These are phyloP conservation scores for Candida sp. DNA, from an alignment of 1,139 yeast genomes.

Conservation along the genomic window DNA sequence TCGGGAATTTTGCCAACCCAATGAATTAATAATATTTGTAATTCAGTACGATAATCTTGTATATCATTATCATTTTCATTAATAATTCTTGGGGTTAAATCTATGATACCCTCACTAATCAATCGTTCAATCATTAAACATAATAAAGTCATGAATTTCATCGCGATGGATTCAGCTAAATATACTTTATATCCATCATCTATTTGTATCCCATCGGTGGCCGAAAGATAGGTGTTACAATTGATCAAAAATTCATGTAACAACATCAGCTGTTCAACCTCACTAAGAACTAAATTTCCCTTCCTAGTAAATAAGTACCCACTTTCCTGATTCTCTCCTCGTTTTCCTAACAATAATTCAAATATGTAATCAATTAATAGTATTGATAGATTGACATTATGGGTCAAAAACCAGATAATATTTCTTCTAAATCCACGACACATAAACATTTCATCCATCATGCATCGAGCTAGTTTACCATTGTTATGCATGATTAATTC, in stretches of 20 bases:
- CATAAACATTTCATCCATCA: conserved; percentile 70
- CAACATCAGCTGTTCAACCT: conserved; percentile 61
- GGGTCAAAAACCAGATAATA: conserved; percentile 67
- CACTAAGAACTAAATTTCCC: conserved; percentile 50
- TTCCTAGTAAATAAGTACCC: conserved; percentile 48
- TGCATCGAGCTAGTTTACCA: conserved; percentile 45
- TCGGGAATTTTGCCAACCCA: conserved; percentile 54
- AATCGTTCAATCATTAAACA: conserved; percentile 60
- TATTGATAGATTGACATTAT: conserved; percentile 51
- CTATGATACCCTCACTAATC: conserved; percentile 41
- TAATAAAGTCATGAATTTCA: conserved; percentile 49
- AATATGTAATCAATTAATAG: conserved; percentile 54
- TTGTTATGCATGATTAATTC: conserved; percentile 35
- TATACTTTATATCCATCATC: conserved; percentile 32
- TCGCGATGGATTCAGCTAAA: conserved; percentile 40
- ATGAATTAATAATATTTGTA: conserved; percentile 54
- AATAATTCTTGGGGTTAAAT: conserved; percentile 21
- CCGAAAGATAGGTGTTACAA: conserved; percentile 48
- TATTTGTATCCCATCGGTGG: conserved; percentile 32
- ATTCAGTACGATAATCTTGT: conserved; percentile 51
- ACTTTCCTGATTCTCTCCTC: conserved; percentile 37
- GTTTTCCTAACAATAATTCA: conserved; percentile 50
- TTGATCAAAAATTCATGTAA: conserved; percentile 64
- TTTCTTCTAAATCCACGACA: conserved; percentile 57
- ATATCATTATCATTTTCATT: conserved; percentile 17